Evolutionary conservation across 1,284 basidiomycete genomes (phyloP).

Genomic region (Agroathelia rolfsii): DNA sequence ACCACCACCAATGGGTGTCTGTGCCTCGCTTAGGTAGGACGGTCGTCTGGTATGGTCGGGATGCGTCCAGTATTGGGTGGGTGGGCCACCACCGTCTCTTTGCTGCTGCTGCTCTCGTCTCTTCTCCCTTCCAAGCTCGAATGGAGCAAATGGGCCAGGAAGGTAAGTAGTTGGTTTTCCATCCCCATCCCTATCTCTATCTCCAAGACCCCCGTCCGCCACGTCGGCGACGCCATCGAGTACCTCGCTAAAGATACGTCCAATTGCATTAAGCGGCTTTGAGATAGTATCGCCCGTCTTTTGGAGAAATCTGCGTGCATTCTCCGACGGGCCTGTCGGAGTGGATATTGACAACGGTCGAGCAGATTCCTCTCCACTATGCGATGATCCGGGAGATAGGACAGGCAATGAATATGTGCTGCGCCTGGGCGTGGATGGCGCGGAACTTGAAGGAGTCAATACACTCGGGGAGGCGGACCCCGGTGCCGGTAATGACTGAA

Average conservation of each 20-base stretch:
- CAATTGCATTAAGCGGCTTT: constrained; percentile 79
- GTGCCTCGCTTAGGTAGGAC: no score
- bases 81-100: constrained; percentile 12
- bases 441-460: constrained; percentile 16
- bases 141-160: constrained; percentile 53
- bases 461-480: constrained; percentile 33
- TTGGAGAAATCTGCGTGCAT: constrained; percentile 75
- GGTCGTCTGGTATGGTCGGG: constrained; percentile 27
- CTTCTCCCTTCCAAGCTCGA: constrained; percentile 42
- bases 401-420: constrained; percentile 9
- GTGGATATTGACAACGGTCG: constrained; percentile 61
- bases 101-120: constrained; percentile 16
- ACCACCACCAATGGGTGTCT: constrained; percentile 28
- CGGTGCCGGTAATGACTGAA: constrained; percentile 63
- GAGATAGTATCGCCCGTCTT: constrained; percentile 83
- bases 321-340: constrained; percentile 37
- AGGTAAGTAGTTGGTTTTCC: no score
- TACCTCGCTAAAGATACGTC: constrained; percentile 77
- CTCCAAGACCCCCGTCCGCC: constrained; percentile 35
- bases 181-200: no score
- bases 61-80: constrained; percentile 25
- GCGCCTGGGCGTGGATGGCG: constrained; percentile 8
- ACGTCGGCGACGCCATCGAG: constrained; percentile 40
- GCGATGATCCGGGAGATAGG: constrained; percentile 24
- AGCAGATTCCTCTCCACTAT: constrained; percentile 80